phyloP scores from a whole-genome alignment of 192 early-diverging fungal species.

The Linnemannia exigua region DNA sequence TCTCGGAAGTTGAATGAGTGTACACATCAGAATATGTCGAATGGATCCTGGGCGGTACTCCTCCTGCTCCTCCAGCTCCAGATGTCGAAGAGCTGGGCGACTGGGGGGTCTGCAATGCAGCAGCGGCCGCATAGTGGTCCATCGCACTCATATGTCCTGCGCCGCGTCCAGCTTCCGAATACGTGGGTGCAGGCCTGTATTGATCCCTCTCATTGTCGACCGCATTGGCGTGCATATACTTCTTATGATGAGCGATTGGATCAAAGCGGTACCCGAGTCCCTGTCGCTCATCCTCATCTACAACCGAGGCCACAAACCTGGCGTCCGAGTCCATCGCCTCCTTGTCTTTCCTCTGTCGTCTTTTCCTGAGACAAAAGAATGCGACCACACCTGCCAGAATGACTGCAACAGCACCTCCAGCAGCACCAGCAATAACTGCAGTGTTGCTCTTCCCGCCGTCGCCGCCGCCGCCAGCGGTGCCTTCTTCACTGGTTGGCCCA shows the following conservation, averaged over 20 bases:
- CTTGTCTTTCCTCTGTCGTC: background rate
- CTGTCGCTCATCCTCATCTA: conserved; percentile 4
- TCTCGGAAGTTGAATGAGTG: background rate
- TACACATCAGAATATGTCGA: background rate
- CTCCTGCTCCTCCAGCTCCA: background rate
- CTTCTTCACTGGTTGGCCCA: background rate
- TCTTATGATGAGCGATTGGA: background rate
- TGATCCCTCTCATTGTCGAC: background rate
- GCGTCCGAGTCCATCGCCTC: background rate
- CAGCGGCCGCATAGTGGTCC: background rate
- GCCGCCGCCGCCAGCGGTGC: background rate
- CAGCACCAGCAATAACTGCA: conserved; percentile 21
- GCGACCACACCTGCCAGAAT: background rate
- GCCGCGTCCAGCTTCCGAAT: background rate
- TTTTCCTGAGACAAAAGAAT: background rate
- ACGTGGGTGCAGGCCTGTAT: background rate
- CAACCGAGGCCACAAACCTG: background rate
- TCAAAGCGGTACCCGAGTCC: background rate
- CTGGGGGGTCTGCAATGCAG: background rate
- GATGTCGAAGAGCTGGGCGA: background rate
- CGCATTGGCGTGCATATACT: background rate
- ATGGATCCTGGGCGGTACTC: background rate
- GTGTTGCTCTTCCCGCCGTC: background rate
- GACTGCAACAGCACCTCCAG: conserved; percentile 1
- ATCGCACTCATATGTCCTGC: background rate